Evolutionary conservation across 2,329 filamentous ascomycete species (phyloP).

Genomic region (Colletotrichum euphorbiae): DNA sequence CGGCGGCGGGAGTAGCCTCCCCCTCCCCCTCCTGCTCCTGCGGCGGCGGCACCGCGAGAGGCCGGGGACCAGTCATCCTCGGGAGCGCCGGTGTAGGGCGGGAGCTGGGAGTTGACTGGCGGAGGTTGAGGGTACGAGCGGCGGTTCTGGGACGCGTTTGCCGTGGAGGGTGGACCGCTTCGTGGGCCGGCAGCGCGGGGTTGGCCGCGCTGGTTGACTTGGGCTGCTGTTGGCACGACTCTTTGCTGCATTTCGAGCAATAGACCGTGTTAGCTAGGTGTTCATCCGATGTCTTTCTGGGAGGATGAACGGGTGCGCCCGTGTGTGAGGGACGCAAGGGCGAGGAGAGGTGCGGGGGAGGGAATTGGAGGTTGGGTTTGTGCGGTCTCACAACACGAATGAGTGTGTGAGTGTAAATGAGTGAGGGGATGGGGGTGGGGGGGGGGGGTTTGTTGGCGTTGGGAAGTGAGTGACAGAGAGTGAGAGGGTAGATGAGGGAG

Average conservation of each 20-base stretch:
- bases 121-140: conserved; percentile 33
- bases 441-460: background rate
- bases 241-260: conserved; percentile 30
- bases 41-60: conserved; percentile 7
- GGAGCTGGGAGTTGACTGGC: conserved; percentile 27
- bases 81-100: conserved; percentile 29
- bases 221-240: conserved; percentile 27
- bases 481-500: background rate
- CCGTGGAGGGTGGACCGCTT: conserved; percentile 28
- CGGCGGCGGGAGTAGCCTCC: conserved; percentile 37
- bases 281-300: background rate
- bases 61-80: conserved; percentile 33
- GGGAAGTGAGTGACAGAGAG: background rate
- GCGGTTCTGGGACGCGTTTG: conserved; percentile 36
- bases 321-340: no score
- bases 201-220: conserved; percentile 12
- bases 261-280: conserved; percentile 12
- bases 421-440: background rate
- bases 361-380: no score
- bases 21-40: background rate
- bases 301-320: background rate
- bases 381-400: background rate
- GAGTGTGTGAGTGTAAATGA: conserved; percentile 19
- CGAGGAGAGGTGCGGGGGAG: background rate
- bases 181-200: conserved; percentile 34